A percentile compares a stretch with the other conserved stretches of the same genome.
Evolutionary conservation across 768 basidiomycete species (phyloP).

Genomic region (Exidia glandulosa): DNA sequence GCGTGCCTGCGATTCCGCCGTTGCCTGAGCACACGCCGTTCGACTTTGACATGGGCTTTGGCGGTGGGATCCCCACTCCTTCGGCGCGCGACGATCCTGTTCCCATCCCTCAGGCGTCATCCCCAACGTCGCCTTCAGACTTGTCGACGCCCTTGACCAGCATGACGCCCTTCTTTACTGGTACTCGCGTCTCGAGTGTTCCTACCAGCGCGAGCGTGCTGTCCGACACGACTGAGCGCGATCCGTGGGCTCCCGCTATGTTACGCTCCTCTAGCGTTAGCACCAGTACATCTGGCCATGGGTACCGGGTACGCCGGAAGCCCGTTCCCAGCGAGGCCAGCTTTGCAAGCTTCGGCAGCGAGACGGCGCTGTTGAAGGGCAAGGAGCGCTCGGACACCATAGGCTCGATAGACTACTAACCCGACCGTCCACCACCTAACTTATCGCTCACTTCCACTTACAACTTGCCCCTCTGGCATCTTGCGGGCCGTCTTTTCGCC

Average conservation of each 20-base stretch:
- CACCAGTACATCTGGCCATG: background rate
- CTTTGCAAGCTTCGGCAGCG: background rate
- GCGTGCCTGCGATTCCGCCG: background rate
- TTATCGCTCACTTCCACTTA: background rate
- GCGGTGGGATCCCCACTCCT: background rate
- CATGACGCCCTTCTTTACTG: background rate
- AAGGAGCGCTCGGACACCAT: background rate
- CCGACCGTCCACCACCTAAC: too few relatives aligned
- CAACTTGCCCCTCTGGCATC: background rate
- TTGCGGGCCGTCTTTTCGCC: background rate
- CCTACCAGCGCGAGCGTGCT: background rate
- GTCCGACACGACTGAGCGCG: too few relatives aligned
- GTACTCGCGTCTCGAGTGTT: background rate
- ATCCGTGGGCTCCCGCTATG: too few relatives aligned
- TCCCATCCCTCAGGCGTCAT: background rate
- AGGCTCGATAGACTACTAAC: background rate
- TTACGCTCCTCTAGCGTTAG: background rate
- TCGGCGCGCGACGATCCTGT: background rate
- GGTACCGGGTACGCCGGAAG: background rate
- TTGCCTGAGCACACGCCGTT: background rate
- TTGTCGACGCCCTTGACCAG: background rate
- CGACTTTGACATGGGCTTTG: background rate
- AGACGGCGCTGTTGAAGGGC: background rate
- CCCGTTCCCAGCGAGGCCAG: background rate
- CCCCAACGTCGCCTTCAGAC: background rate